Base-by-base conservation (phyloP, 129 eudicot species). In the Logfia minima region DNA sequence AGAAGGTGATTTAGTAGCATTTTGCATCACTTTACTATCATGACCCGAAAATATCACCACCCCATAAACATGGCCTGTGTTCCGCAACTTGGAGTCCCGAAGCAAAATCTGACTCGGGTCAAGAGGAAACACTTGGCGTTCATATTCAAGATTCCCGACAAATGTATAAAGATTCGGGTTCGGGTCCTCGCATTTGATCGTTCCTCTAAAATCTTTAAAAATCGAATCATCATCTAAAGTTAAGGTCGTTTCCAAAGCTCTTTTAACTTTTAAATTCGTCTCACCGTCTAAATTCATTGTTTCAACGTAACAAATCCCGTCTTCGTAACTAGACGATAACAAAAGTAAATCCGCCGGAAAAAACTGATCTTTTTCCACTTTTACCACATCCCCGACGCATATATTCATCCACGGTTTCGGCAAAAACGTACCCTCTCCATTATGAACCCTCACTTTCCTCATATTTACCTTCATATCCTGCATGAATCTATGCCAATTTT, bases 241-340 rank as follows among this genome's bases (percentile, higher is more conserved):
- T 68, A 89, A 72, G n/a, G 99, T 95, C 22, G 81, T 80, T 78
- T 95, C 99, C 63, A 91, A 68, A 63, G 96, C 85, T 83, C 97
- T 86, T 83, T 91, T 95, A 41, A 95, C 96, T 83, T 95, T 95
- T 79, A 95, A 84, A 79, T 95, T 95, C 16, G 99, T 95, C 79
- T 95, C 99, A 28, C 99, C 99, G 55, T 95, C 99, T 82, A 95
- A 82, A 79, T 95, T 95, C 99, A 95, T 95, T 2, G 99, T 95
- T 66, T 95, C 99, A 59, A 95, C 99, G 68, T 95, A 95, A 80
- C 99, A 91, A 77, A 95, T 95, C 59, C 99, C 99, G 65, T 95
- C 99, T 74, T 95, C 97, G 82, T 91, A 95, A 83, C 99, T 91
- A 2, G 99, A 91, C 13, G 99, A 89, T 22, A 95, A 66, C 59